Percentiles rank a stretch among this genome's conserved stretches.
phyloP scores from a whole-genome alignment of 2,329 filamentous ascomycete species.

The Neurospora sp. region DNA sequence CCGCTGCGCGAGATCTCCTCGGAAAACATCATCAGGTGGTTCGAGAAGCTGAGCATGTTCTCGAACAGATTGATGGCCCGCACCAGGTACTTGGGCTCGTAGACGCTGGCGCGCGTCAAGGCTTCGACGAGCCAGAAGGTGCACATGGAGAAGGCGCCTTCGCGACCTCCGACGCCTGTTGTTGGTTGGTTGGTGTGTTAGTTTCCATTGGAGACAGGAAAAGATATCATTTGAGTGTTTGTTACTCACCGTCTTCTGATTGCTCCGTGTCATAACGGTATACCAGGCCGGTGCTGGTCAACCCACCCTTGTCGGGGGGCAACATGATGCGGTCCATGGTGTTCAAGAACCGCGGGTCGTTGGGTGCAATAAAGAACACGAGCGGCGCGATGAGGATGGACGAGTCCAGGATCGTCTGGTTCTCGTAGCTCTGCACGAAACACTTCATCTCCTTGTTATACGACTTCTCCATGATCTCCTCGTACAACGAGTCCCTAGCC shows the following conservation, averaged over 20 bases:
- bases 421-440: conserved; percentile 71
- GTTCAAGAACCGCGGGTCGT: conserved; percentile 64
- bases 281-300: conserved; percentile 66
- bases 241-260: conserved; percentile 49
- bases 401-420: conserved; percentile 59
- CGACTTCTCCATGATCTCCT: conserved; percentile 68
- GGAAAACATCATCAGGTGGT: conserved; percentile 69
- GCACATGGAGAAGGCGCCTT: conserved; percentile 73
- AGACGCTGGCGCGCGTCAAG: conserved; percentile 56
- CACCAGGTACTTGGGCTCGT: conserved; percentile 54
- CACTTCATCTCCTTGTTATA: conserved; percentile 61
- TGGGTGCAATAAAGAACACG: conserved; percentile 71
- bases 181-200: conserved; percentile 8
- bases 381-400: conserved; percentile 67
- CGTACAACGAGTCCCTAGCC: conserved; percentile 58
- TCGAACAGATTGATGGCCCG: conserved; percentile 62
- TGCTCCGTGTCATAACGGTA: conserved; percentile 64
- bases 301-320: conserved; percentile 62
- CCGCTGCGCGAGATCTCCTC: conserved; percentile 68
- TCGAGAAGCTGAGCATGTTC: conserved; percentile 67
- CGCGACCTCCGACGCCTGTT: conserved; percentile 59
- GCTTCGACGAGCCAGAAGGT: conserved; percentile 79
- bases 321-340: conserved; percentile 65
- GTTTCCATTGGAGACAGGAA: not conserved
- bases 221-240: not conserved